phyloP scores from a whole-genome alignment of 1,284 basidiomycete genomes.

The Leccinum subfulvum region DNA sequence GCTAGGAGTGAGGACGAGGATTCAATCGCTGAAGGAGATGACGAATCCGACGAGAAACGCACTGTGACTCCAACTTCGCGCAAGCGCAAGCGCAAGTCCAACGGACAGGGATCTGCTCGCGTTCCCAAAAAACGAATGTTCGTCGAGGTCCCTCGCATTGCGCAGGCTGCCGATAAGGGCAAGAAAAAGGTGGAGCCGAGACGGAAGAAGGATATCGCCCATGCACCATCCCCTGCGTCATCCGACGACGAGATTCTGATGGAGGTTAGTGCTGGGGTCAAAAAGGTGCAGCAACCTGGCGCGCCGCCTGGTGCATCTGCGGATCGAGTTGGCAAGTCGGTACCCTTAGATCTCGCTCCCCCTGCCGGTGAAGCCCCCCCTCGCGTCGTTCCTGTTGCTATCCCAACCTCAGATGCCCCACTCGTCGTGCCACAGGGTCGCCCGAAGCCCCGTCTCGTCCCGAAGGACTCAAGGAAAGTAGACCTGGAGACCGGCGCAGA shows the following conservation, averaged over 20 bases:
- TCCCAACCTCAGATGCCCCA: not conserved
- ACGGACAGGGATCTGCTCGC: not conserved
- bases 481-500: no score
- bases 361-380: not conserved
- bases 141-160: not conserved
- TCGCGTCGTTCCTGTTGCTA: not conserved
- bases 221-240: no score
- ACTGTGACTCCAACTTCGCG: not conserved
- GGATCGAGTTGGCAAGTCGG: no score
- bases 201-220: no score
- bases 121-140: not conserved
- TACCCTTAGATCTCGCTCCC: no score
- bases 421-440: not conserved
- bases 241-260: no score
- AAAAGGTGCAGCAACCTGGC: no score
- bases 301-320: no score
- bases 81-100: not conserved
- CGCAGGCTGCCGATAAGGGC: not conserved
- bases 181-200: no score
- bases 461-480: not conserved
- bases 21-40: not conserved
- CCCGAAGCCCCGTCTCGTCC: not conserved
- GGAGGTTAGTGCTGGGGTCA: no score
- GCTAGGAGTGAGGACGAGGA: not conserved
- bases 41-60: not conserved